Base-by-base conservation (phyloP, 495 filamentous ascomycete species). In the Talaromyces wortmannii region DNA sequence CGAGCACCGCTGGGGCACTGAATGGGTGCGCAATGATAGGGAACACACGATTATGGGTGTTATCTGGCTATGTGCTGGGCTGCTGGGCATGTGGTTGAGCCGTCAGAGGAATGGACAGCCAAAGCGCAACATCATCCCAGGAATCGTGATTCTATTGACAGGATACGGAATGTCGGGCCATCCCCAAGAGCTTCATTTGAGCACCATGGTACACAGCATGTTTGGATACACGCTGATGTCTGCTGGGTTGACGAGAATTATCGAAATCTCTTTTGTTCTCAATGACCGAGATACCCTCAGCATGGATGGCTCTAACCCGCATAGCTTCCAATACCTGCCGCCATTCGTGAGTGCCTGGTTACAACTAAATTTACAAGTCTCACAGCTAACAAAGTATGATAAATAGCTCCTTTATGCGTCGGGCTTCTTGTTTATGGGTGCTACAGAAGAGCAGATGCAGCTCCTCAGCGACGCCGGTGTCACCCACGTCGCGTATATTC, bases 21-120 rank as follows among this genome's bases (percentile, higher is more conserved):
- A 80, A 2, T 98, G 94, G 94, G 92, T 87, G n/a, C 81, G 82
- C 63, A 97, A 96, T 64, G 94, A 98, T 67, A 83, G 96, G 67
- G 94, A 98, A 67, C 95, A 97, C 64, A 98, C 94, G 0, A 87
- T 85, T 10, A 98, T 97, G 95, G 94, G 94, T 31, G 82, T 98
- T 56, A 84, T 98, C 52, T 98, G 94, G 94, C 97, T 91, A 91
- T 87, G 83, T 63, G 92, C 95, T 15, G 94, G 94, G 15, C 72
- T 98, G 18, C 76, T 94, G 30, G 95, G 94, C 16, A 80, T 98
- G 55, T 98, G 94, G 95, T 72, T 97, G 31, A 92, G 89, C 64
- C 81, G 83, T 53, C 90, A 79, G 59, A 80, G 90, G 55, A 81
- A 92, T 55, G 92, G 92, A n/a, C 70, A 78, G 8, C 91, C 94